A percentile compares a stretch with the other conserved stretches of the same genome.
Evolutionary conservation across 2,329 filamentous ascomycete genomes (phyloP).

Genomic region (Talaromyces rugulosus): DNA sequence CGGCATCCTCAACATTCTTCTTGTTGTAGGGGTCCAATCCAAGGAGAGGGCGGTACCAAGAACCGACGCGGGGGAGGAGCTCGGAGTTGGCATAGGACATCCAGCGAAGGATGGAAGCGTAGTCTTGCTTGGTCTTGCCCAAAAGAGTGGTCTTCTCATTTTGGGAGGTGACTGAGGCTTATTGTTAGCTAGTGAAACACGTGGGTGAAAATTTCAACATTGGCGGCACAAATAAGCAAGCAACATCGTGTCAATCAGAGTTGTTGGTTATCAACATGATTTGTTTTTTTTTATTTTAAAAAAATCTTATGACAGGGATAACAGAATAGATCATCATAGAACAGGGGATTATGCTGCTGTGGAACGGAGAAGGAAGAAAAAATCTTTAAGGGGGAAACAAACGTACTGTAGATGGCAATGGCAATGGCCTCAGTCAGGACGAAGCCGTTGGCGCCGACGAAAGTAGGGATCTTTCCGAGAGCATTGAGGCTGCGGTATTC

Average conservation of each 20-base stretch:
- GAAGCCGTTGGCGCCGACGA: constrained; percentile 89
- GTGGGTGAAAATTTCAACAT: constrained; percentile 16
- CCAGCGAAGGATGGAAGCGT: constrained; percentile 97
- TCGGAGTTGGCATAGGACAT: constrained; percentile 95
- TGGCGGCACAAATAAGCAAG: not conserved
- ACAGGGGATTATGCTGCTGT: constrained; percentile 18
- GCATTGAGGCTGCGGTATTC: constrained; percentile 85
- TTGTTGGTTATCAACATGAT: constrained; percentile 71
- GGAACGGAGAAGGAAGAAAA: constrained; percentile 13
- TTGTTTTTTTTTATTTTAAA: constrained; percentile 17
- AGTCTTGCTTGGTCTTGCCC: constrained; percentile 99
- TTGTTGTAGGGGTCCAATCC: constrained; percentile 91
- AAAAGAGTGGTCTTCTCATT: constrained; percentile 99
- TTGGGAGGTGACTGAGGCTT: constrained; percentile 79
- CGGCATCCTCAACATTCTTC: constrained; percentile 82
- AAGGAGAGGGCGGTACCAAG: constrained; percentile 82
- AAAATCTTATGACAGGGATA: constrained; percentile 93
- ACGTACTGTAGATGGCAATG: constrained; percentile 96
- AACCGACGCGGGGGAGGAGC: constrained; percentile 67
- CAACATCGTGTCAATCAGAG: constrained; percentile 54
- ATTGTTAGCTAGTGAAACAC: constrained; percentile 16
- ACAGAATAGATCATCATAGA: constrained; percentile 70
- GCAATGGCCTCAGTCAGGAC: constrained; percentile 84
- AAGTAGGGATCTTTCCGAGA: constrained; percentile 88
- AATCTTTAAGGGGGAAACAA: constrained; percentile 16